phyloP scores from a whole-genome alignment of 2,329 filamentous ascomycete species.

The Albophoma yamanashiensis region DNA sequence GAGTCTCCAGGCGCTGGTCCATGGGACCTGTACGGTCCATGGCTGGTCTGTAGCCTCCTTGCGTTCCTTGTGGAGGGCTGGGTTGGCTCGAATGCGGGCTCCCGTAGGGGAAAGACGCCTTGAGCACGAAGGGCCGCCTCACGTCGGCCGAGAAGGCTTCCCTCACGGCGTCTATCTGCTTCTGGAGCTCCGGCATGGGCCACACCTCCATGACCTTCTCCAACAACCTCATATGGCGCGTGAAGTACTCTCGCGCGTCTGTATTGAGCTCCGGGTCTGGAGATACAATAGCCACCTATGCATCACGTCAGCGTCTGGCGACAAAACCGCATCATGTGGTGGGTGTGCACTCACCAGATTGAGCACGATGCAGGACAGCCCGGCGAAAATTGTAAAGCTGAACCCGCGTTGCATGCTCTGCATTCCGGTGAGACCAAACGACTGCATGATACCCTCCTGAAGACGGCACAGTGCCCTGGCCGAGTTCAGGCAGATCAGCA shows the following conservation, averaged over 20 bases:
- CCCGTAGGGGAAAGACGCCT: slow-evolving; percentile 76
- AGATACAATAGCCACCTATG: slow-evolving; percentile 79
- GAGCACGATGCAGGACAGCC: slow-evolving; percentile 84
- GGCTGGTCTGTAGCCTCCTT: slow-evolving; percentile 33
- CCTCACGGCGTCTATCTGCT: slow-evolving; percentile 79
- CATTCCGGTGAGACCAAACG: slow-evolving; percentile 69
- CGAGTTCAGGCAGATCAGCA: slow-evolving; percentile 74
- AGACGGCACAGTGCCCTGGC: slow-evolving; percentile 78
- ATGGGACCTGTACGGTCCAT: slow-evolving; percentile 36
- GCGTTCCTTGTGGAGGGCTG: slow-evolving; percentile 48
- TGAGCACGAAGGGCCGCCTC: slow-evolving; percentile 78
- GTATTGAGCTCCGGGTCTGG: slow-evolving; percentile 80
- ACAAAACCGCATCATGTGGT: neutral
- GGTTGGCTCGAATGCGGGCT: slow-evolving; percentile 59
- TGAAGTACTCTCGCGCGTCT: slow-evolving; percentile 82
- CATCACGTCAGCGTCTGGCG: slow-evolving; percentile 7
- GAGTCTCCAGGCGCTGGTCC: slow-evolving; percentile 43
- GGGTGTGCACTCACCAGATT: slow-evolving; percentile 62
- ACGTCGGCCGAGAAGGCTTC: slow-evolving; percentile 85
- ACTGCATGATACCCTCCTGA: slow-evolving; percentile 71
- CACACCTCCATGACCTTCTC: slow-evolving; percentile 75
- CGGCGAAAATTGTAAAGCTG: slow-evolving; percentile 89
- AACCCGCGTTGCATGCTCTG: slow-evolving; percentile 90
- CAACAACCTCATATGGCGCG: slow-evolving; percentile 85
- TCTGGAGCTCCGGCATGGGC: slow-evolving; percentile 83